Conservation (phyloP, 257 asterid genomes). For the Linaria vulgaris region DNA sequence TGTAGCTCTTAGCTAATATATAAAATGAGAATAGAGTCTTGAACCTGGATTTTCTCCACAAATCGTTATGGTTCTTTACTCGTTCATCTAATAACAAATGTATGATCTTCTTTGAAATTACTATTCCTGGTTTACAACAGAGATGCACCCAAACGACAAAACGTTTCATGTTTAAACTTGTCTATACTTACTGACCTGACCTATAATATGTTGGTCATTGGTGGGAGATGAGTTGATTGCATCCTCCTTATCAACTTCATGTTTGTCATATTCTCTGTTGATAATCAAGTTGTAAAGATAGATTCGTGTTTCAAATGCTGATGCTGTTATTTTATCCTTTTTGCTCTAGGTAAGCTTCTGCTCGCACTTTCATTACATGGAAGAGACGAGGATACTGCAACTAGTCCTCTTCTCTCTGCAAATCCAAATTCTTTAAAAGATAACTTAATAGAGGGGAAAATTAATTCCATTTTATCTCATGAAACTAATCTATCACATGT, state of each 20-base stretch:
- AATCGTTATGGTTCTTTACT: no score
- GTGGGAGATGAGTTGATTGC: neutral
- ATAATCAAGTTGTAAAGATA: no score
- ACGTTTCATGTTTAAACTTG: neutral
- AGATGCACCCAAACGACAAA: neutral
- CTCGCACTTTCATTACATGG: constrained; percentile 69
- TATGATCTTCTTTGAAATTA: no score
- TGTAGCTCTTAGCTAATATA: no score
- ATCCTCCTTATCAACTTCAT: neutral
- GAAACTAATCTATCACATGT: constrained; percentile 31
- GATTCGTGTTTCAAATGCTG: constrained; percentile 19
- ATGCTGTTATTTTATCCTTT: constrained; percentile 5
- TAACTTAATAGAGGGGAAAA: constrained; percentile 29
- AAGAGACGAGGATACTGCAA: constrained; percentile 39
- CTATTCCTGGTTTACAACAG: no score
- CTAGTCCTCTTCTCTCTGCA: constrained; percentile 26
- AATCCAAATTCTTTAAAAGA: constrained; percentile 32
- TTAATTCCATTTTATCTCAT: constrained; percentile 31
- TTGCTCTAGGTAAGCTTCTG: constrained; percentile 67
- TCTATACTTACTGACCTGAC: no score
- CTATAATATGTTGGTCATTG: no score
- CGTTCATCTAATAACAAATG: no score
- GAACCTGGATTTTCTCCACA: no score
- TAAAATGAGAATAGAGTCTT: no score
- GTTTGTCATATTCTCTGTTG: constrained; percentile 5